These are phyloP conservation scores for Ichthyophonus hoferi DNA, from an alignment of 208 protist species.

Conservation along the genomic window DNA sequence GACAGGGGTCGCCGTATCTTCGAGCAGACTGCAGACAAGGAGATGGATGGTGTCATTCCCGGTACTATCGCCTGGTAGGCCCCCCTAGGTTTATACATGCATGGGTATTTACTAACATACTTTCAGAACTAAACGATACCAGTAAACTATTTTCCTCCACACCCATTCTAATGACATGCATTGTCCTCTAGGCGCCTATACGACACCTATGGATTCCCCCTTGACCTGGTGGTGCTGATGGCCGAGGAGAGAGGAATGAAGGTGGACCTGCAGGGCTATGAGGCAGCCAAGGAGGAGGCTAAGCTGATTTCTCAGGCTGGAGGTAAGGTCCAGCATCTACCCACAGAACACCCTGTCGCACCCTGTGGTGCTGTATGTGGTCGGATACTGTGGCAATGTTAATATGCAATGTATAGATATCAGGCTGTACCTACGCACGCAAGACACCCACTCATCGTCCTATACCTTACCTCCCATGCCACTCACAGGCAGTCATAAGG, in stretches of 20 bases:
- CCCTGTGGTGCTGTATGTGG: too few relatives aligned
- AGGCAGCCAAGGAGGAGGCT: conserved; percentile 30
- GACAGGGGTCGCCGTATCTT: conserved; percentile 50
- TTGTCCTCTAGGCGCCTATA: conserved; percentile 78
- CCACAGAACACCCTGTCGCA: too few relatives aligned
- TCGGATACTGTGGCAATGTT: too few relatives aligned
- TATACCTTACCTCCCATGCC: too few relatives aligned
- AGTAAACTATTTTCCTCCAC: too few relatives aligned
- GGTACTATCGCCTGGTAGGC: conserved; percentile 70
- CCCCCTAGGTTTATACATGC: neutral
- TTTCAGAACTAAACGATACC: too few relatives aligned
- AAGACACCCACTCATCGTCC: neutral
- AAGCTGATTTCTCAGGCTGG: conserved; percentile 6
- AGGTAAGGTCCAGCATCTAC: too few relatives aligned
- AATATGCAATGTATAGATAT: neutral
- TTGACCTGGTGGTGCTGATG: conserved; percentile 93
- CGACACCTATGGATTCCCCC: conserved; percentile 93
- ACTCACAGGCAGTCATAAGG: neutral
- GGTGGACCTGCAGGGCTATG: conserved; percentile 64
- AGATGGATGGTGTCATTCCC: conserved; percentile 62
- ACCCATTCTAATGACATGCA: too few relatives aligned
- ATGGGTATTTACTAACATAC: too few relatives aligned
- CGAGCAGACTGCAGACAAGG: conserved; percentile 44
- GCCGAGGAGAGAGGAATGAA: conserved; percentile 82
- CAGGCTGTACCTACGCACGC: neutral